Evolutionary conservation across 768 basidiomycete species (phyloP), one percentile per base, ranked within the genome.

Genomic region (Suillus alpinus): DNA sequence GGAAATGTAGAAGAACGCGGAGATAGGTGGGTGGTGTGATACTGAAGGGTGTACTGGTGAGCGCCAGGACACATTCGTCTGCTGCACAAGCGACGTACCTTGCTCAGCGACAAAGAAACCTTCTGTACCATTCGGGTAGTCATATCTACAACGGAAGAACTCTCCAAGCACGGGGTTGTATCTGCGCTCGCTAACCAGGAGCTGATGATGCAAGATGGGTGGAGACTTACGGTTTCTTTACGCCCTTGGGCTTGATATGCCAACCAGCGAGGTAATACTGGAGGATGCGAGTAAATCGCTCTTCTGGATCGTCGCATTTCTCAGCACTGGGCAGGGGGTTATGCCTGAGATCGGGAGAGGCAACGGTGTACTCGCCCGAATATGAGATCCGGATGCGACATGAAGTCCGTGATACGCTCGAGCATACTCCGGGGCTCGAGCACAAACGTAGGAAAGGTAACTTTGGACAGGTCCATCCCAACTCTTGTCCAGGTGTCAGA

Each of bases 231-330:
- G 96, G 96, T 77, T 99, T 99, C 89, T 99, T 99, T 62, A 98
- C 97, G 57, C 95, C 97, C 78, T 92, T 95, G 66, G 97, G 95
- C 76, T 98, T 98, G 78, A 98, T 95, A 76, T 98, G 97, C 97
- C 97, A 99, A 26, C 97, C 97, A n/a, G 92, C 89, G 51, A 99
- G 87, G 73, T 98, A 99, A 73, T 95, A 97, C 63, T 91, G 89
- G 37, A 98, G 81, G 1, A 98, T 94, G 55, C 87, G 84, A 64
- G 96, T 82, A 73, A 98, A 98, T 47, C 97, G 81, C 71, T 96
- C 95, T 72, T 96, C 90, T 36, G 93, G 85, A 68, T 94, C 87
- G 43, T 83, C 80, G 70, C 85, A 87, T n/a, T 85, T 72, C 65
- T 92, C 93, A 50, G 92, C 91, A 43, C 95, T 96, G 69, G 29